Base-by-base conservation (phyloP, 805 yeast genomes). In the Maudiozyma saulgeensis region DNA sequence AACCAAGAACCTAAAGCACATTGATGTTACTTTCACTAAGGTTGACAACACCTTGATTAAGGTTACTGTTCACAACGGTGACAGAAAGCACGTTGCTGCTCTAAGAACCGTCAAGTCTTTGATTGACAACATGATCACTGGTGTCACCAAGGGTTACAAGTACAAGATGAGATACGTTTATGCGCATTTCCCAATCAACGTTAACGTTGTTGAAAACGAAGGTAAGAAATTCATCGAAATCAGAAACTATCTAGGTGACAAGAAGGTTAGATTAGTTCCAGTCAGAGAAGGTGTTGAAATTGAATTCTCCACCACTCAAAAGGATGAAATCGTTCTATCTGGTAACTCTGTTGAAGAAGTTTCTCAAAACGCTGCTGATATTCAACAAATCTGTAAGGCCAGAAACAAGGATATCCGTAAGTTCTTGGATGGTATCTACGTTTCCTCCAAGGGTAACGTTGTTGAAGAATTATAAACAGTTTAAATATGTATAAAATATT, bases 151-250 rank as follows among this genome's bases (percentile, higher is more conserved):
- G 80, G 99, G 98, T 77, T 91, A 78, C 95, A 83, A 87, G 79
- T 93, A 93, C 93, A 93, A 93, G 87, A 85, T 93, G 97, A 89
- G 98, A 82, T 90, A 88, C 76, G 99, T 93, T 60, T 95, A 91
- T 73, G 99, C 99, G 84, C 99, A 93, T 87, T 93, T 93, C 96
- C 99, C 99, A 75, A 93, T 95, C 78, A 93, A 93, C 78, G 96
- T 93, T 64, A 91, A 90, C 81, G 74, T 89, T 63, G 72, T 86
- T 71, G 87, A 86, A 61, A 77, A 79, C 68, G 91, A 91, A 52
- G 87, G 86, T 63, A 66, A 71, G 48, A 75, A 79, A 58, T 80
- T 68, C 68, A 85, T 91, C 66, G 98, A 93, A 81, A 90, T 93
- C 81, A 90, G 98, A 87, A 93, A 93, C 82, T 93, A 87, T 85